Evolutionary conservation across 257 asterid genomes (phyloP).

Genomic region (Lycium barbarum): DNA sequence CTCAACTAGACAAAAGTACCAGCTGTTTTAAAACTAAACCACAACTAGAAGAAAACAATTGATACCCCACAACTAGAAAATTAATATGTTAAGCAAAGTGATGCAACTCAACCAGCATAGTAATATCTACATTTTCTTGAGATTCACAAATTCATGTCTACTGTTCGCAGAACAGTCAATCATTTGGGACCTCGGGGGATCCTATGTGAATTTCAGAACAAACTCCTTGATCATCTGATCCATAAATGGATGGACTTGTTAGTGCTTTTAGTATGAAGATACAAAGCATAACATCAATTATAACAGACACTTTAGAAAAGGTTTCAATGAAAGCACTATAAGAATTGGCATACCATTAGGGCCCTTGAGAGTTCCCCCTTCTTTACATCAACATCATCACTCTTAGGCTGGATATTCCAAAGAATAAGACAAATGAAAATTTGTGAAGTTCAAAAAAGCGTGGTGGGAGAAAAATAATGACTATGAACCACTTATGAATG

Average conservation of each 20-base stretch:
- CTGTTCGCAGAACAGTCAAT: background rate
- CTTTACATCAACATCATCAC: constrained; percentile 65
- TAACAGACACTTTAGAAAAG: background rate
- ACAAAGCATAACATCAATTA: constrained; percentile 15
- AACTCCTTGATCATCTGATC: background rate
- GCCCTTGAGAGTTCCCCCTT: constrained; percentile 85
- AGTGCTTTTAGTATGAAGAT: background rate
- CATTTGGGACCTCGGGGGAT: background rate
- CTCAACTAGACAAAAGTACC: background rate
- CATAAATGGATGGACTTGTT: background rate
- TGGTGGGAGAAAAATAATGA: background rate
- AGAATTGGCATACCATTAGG: constrained; percentile 71
- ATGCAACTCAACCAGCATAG: background rate
- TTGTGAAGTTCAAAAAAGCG: constrained; percentile 1
- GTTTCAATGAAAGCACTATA: constrained; percentile 18
- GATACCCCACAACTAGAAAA: background rate
- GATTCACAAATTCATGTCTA: background rate
- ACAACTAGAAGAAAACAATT: background rate
- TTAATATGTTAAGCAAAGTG: constrained; percentile 11
- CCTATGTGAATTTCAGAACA: background rate
- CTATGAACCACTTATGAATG: background rate
- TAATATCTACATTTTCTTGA: background rate
- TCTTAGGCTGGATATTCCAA: constrained; percentile 60
- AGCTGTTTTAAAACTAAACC: background rate
- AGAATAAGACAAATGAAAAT: constrained; percentile 35